phyloP scores from a whole-genome alignment of 2,329 filamentous ascomycete genomes.

The Metarhizium anisopliae region DNA sequence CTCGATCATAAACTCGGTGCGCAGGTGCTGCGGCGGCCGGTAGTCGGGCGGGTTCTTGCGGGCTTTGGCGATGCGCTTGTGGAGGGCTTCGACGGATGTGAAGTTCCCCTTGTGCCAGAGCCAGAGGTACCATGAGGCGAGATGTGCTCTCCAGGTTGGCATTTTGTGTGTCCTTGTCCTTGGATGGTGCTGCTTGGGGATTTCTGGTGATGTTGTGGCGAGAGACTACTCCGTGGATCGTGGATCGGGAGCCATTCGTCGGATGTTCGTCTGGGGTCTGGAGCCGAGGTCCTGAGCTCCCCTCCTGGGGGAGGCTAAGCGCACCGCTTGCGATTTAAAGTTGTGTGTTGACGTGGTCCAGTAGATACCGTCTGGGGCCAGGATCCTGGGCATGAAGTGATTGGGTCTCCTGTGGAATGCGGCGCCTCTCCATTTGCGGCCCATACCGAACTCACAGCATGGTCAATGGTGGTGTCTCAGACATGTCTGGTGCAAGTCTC shows the following conservation, averaged over 20 bases:
- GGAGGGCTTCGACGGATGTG: slow-evolving; percentile 15
- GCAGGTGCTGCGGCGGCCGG: slow-evolving; percentile 15
- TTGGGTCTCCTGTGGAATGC: no score
- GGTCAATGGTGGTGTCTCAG: background rate
- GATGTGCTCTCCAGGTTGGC: slow-evolving; percentile 17
- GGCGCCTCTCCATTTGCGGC: no score
- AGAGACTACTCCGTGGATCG: background rate
- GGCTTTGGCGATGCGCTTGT: slow-evolving; percentile 14
- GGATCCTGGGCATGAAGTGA: no score
- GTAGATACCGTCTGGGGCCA: no score
- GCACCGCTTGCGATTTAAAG: no score
- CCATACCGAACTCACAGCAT: no score
- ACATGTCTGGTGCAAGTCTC: background rate
- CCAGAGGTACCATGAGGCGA: slow-evolving; percentile 19
- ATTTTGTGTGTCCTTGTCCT: slow-evolving; percentile 8
- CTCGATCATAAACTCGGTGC: slow-evolving; percentile 17
- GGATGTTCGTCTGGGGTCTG: background rate
- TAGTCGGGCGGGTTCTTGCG: slow-evolving; percentile 11
- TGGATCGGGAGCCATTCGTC: background rate
- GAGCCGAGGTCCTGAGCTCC: no score
- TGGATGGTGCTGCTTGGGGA: background rate
- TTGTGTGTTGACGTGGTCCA: no score
- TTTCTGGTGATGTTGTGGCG: background rate
- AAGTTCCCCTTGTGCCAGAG: slow-evolving; percentile 17
- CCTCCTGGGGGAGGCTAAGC: no score